phyloP scores from a whole-genome alignment of 441 rosid species.

The Gossypium trilobum region DNA sequence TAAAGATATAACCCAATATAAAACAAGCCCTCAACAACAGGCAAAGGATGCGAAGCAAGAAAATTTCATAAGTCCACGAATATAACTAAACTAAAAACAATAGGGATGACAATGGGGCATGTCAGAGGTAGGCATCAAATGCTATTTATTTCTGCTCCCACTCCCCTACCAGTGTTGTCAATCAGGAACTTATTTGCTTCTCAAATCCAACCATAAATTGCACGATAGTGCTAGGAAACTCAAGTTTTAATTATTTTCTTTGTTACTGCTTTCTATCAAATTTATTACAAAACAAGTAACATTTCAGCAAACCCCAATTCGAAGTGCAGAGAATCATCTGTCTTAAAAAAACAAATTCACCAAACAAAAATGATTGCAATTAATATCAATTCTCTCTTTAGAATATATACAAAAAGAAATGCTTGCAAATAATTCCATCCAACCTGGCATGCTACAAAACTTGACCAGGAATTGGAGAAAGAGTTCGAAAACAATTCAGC shows the following conservation, averaged over 20 bases:
- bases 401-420: not conserved
- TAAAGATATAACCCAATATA: not conserved
- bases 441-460: not conserved
- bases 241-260: not conserved
- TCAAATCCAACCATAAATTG: not conserved
- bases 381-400: not conserved
- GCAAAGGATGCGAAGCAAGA: slow-evolving; percentile 8
- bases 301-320: not conserved
- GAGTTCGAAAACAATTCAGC: not conserved
- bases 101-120: not conserved
- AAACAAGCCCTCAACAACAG: not conserved
- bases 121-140: not conserved
- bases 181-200: not conserved
- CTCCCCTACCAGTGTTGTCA: not conserved
- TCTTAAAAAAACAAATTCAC: not conserved
- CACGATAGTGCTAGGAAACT: not conserved
- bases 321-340: not conserved
- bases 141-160: not conserved
- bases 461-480: not conserved
- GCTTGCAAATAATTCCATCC: not conserved
- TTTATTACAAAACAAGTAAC: not conserved
- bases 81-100: not conserved
- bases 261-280: not conserved
- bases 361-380: not conserved
- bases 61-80: not conserved